Conservation (phyloP, 192 early-diverging fungal genomes). For the Thamnidium elegans region DNA sequence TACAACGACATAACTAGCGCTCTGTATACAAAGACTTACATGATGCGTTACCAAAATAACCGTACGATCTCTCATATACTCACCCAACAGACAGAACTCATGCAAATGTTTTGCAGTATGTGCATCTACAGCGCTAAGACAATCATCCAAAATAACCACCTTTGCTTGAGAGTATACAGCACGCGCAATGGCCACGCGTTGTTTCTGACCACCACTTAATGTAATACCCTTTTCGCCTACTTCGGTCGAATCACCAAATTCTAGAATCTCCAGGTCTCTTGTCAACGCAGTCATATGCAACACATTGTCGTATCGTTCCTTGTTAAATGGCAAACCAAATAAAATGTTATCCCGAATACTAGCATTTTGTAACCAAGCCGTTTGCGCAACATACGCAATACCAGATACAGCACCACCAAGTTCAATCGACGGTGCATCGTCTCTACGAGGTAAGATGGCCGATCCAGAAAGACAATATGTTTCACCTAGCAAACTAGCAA, state of each 20-base stretch:
- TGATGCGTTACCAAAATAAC: conserved; percentile 90
- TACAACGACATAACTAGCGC: conserved; percentile 55
- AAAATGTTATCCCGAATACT: conserved; percentile 62
- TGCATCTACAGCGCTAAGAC: conserved; percentile 91
- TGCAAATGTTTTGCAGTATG: conserved; percentile 88
- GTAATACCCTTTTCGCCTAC: conserved; percentile 90
- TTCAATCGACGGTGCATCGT: too few species aligned
- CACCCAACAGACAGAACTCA: conserved; percentile 67
- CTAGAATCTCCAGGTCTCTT: conserved; percentile 81
- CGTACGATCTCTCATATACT: conserved; percentile 74
- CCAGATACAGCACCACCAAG: conserved; percentile 40
- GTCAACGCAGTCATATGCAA: conserved; percentile 81
- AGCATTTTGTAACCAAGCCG: conserved; percentile 49
- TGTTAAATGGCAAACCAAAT: conserved; percentile 76
- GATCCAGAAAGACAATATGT: conserved; percentile 51
- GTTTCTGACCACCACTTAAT: conserved; percentile 84
- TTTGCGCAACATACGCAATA: conserved; percentile 81
- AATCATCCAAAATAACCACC: conserved; percentile 81
- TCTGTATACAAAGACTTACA: conserved; percentile 58
- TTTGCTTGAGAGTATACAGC: conserved; percentile 72
- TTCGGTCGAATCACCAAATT: conserved; percentile 87
- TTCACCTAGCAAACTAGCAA: conserved; percentile 82
- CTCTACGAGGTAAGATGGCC: conserved; percentile 40
- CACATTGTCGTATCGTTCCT: conserved; percentile 73
- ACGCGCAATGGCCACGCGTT: conserved; percentile 64